phyloP scores from a whole-genome alignment of 306 rosid genomes.

The Myrica gale region DNA sequence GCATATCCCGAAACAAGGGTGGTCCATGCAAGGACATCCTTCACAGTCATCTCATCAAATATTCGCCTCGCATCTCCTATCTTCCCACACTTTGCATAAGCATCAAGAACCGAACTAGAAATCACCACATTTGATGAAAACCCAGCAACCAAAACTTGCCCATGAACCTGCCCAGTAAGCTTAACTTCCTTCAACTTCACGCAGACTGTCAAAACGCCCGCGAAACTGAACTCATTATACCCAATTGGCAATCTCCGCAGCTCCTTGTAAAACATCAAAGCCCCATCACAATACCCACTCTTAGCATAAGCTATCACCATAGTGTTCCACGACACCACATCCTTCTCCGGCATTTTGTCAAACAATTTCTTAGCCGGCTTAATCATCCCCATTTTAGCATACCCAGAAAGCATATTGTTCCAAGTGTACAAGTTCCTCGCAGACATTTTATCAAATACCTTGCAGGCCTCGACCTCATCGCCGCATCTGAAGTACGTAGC shows the following conservation, averaged over 20 bases:
- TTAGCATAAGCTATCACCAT: slow-evolving; percentile 73
- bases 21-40: slow-evolving; percentile 76
- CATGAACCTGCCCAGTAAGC: slow-evolving; percentile 75
- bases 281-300: slow-evolving; percentile 49
- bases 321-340: slow-evolving; percentile 74
- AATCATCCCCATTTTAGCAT: slow-evolving; percentile 62
- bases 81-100: slow-evolving; percentile 68
- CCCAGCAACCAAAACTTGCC: slow-evolving; percentile 71
- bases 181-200: slow-evolving; percentile 54
- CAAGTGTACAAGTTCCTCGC: slow-evolving; percentile 70
- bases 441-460: slow-evolving; percentile 78
- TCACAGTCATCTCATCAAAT: slow-evolving; percentile 55
- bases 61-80: slow-evolving; percentile 59
- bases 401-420: slow-evolving; percentile 85
- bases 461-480: slow-evolving; percentile 49
- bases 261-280: slow-evolving; percentile 54
- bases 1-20: slow-evolving; percentile 72
- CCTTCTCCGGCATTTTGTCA: slow-evolving; percentile 63
- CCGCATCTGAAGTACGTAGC: slow-evolving; percentile 62
- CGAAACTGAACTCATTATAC: slow-evolving; percentile 69
- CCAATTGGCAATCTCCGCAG: slow-evolving; percentile 54
- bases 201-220: slow-evolving; percentile 68
- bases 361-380: slow-evolving; percentile 55
- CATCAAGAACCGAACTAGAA: slow-evolving; percentile 69
- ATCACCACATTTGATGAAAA: slow-evolving; percentile 62